Evolutionary conservation across 805 yeast genomes (phyloP).

Genomic region (Candida ipomoeae): DNA sequence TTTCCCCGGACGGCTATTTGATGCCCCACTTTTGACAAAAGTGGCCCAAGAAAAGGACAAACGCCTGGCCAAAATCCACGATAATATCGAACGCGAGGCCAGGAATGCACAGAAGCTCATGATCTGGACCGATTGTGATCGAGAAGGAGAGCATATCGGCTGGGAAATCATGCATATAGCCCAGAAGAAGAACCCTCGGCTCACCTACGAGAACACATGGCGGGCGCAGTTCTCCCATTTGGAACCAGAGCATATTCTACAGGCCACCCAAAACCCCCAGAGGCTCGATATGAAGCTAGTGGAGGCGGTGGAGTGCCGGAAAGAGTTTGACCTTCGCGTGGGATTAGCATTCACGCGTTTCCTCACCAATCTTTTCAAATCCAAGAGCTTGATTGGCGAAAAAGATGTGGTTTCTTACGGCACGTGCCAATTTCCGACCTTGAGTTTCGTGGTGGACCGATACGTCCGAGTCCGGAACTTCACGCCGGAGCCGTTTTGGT

Average conservation of each 20-base stretch:
- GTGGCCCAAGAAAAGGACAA: conserved; percentile 35
- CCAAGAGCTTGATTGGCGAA: conserved; percentile 28
- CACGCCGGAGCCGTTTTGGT: conserved; percentile 79
- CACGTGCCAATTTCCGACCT: conserved; percentile 91
- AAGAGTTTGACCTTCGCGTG: conserved; percentile 82
- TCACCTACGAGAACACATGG: conserved; percentile 48
- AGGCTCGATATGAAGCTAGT: conserved; percentile 64
- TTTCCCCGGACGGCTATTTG: conserved; percentile 61
- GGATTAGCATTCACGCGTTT: conserved; percentile 88
- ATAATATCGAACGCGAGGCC: conserved; percentile 67
- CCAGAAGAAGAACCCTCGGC: conserved; percentile 38
- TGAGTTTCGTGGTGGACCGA: conserved; percentile 94
- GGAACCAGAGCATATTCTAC: conserved; percentile 66
- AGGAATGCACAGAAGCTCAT: conserved; percentile 57
- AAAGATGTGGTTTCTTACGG: conserved; percentile 70
- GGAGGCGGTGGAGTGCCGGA: conserved; percentile 80
- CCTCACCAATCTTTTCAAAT: conserved; percentile 52
- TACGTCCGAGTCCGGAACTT: conserved; percentile 71
- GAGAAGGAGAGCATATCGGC: conserved; percentile 26
- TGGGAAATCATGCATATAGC: conserved; percentile 65
- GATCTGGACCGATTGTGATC: conserved; percentile 93
- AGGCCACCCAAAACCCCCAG: conserved; percentile 70
- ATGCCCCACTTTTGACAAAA: conserved; percentile 56
- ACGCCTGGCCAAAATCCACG: conserved; percentile 39
- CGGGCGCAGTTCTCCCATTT: conserved; percentile 87